Percentiles rank a stretch among this genome's conserved stretches.
Evolutionary conservation across 179 eudicot species (phyloP).

Genomic region (Gypsophila paniculata): DNA sequence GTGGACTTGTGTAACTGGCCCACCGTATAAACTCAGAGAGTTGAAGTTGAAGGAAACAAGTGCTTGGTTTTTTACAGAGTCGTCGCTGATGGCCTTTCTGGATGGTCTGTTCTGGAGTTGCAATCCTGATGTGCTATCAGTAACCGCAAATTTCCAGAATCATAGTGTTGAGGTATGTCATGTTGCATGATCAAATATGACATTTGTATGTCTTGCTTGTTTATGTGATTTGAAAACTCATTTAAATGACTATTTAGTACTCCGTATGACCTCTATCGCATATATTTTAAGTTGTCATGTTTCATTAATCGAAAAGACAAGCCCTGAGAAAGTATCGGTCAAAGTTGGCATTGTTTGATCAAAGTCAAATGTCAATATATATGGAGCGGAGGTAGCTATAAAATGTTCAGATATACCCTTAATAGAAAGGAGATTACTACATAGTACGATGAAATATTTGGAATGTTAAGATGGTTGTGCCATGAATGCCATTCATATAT

Average conservation of each 20-base stretch:
- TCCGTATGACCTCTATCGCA: not conserved
- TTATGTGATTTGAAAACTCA: not conserved
- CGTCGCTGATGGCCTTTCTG: not conserved
- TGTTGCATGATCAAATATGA: not conserved
- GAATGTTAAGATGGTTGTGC: not conserved
- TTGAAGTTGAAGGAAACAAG: not conserved
- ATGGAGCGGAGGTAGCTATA: not conserved
- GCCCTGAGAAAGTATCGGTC: no score
- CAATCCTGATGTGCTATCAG: conserved; percentile 10
- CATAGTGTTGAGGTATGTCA: not conserved
- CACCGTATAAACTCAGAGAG: conserved; percentile 3
- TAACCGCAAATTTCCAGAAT: not conserved
- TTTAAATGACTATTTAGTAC: not conserved
- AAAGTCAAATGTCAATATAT: no score
- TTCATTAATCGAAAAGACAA: no score
- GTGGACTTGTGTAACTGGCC: not conserved
- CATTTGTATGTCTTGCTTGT: not conserved
- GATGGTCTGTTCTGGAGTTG: conserved; percentile 13
- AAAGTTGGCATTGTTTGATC: no score
- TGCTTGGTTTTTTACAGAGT: not conserved
- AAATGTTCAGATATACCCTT: not conserved
- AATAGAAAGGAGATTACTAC: no score
- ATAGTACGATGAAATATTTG: not conserved
- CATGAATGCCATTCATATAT: not conserved
- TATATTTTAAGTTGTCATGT: no score